Base-by-base conservation (phyloP, 2,329 filamentous ascomycete species). In the Aspergillus flavus region DNA sequence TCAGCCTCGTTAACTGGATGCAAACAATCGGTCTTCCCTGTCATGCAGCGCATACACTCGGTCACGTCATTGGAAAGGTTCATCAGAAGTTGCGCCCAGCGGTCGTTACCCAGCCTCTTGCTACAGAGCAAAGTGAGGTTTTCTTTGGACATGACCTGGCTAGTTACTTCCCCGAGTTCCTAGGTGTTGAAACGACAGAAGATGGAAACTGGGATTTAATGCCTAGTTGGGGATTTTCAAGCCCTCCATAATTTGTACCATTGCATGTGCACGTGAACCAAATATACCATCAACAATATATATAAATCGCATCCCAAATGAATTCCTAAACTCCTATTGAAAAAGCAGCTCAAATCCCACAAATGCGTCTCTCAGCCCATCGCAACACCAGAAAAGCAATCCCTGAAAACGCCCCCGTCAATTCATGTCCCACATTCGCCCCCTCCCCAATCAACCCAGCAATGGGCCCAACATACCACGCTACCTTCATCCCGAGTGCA, bases 1-100 rank as follows among this genome's bases (percentile, higher is more conserved):
- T 73, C 12, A 73, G 64, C 14, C 68, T 81, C 23, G 74, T 80
- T 2, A 65, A 73, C 1, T 82, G 79, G 79, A 74, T 81, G 10
- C 75, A 76, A 43, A 75, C 73, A 0, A 79, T 81, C 52, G 80
- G 79, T 2, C 68, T 80, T 3, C 76, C 78, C 6, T 81, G 78
- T 39, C 80, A 82, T 62, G 78, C 75, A 7, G 79, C 78, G 4
- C 73, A 80, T 66, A 79, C 76, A 1, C 70, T 81, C 32, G 79
- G 78, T 4, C 71, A 76, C 63, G 75, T 80, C 11, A 76, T 81
- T 6, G 70, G 73, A 0, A 71, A 66, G 28, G 66, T 73, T 2
- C 69, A 73, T 36, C 67, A 68, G 58, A 80, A 78, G 52, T 59
- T 80, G 16, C 75, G 77, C 2, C 78, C 75, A 26, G 23, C 45